Evolutionary conservation across 192 early-diverging fungal genomes (phyloP), one percentile per base, ranked within the genome.

Genomic region (Rhizoclosmatium globosum): DNA sequence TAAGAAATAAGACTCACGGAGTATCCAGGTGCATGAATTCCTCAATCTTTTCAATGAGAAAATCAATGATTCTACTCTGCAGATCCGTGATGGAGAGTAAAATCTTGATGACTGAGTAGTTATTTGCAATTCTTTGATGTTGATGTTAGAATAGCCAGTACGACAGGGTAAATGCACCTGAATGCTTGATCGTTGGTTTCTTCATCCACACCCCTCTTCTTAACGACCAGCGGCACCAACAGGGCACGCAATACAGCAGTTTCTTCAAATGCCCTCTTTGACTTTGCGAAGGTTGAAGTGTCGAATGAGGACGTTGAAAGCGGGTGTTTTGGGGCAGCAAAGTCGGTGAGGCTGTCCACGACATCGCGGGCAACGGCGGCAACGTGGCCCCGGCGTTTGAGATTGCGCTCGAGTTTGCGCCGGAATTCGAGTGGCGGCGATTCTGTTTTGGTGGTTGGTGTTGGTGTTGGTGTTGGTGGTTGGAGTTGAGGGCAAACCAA

Each of bases 61-160:
- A 38, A 3, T 47, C 61, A n/a, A 76, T 59, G 6, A 76, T 67
- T 3, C 9, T 47, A 31, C 46, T 21, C 44, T 76, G 74, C 19
- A 76, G 60, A 21, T 47, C 64, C 9, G 9, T 39, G 23, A 76
- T 66, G 3, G 74, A 76, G 46, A 76, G 39, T 4, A 76, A 41
- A 39, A 76, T 67, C 60, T 76, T 76, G 21, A 59, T 47, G 45
- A 76, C 64, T 4, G 74, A 76, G 60, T 75, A 75, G 45, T 64
- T 64, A 31, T 31, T 31, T 31, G 31, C 31, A 31, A 31, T 31
- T 31, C 31, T 31, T 31, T 31, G 31, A 31, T 31, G 31, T 31
- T 31, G 31, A 31, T 31, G 31, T 31, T 31, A 31, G 31, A 31
- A 31, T 31, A 31, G 31, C 31, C 31, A 31, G 31, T 31, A 31